These are phyloP conservation scores for Aspergillus ostianus DNA, from an alignment of 495 filamentous ascomycete species.

Conservation along the genomic window DNA sequence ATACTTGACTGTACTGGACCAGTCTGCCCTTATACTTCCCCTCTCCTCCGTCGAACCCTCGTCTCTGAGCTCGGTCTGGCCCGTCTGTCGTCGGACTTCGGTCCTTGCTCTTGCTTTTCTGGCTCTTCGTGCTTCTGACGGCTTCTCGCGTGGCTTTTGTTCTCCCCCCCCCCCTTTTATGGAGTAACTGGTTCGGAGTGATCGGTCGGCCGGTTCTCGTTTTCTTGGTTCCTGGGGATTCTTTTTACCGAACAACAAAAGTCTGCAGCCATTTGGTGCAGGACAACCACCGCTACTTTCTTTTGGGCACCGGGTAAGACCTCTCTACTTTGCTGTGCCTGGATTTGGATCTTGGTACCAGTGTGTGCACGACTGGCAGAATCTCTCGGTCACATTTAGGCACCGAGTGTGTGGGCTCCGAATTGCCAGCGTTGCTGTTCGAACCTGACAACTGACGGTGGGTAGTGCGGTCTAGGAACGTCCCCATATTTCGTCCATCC, in stretches of 20 bases:
- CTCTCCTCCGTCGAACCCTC: slow-evolving; percentile 5
- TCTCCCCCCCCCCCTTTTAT: slow-evolving; percentile 8
- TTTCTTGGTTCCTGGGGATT: slow-evolving; percentile 6
- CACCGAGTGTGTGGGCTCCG: slow-evolving; percentile 5
- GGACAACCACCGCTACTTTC: not conserved
- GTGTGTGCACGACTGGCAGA: slow-evolving; percentile 7
- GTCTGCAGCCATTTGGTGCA: not conserved
- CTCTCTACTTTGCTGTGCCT: slow-evolving; percentile 5
- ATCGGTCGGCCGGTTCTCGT: slow-evolving; percentile 21
- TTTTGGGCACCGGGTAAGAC: slow-evolving; percentile 12
- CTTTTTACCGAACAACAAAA: not conserved
- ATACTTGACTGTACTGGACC: too few relatives aligned
- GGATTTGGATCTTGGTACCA: slow-evolving; percentile 8
- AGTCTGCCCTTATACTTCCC: slow-evolving; percentile 5
- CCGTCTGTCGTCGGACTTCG: not conserved
- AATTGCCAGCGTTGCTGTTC: slow-evolving; percentile 14
- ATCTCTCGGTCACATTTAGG: slow-evolving; percentile 8
- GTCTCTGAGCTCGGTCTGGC: not conserved
- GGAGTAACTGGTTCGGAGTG: not conserved
- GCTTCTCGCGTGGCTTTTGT: slow-evolving; percentile 2
- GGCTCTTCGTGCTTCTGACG: not conserved
- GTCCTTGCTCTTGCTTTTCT: not conserved
- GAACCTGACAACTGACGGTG: slow-evolving; percentile 23
- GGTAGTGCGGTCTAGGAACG: slow-evolving; percentile 10
- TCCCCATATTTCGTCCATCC: slow-evolving; percentile 11